These are phyloP conservation scores for Starmerella gropengiesseri DNA, from an alignment of 805 yeast genomes.

Conservation along the genomic window DNA sequence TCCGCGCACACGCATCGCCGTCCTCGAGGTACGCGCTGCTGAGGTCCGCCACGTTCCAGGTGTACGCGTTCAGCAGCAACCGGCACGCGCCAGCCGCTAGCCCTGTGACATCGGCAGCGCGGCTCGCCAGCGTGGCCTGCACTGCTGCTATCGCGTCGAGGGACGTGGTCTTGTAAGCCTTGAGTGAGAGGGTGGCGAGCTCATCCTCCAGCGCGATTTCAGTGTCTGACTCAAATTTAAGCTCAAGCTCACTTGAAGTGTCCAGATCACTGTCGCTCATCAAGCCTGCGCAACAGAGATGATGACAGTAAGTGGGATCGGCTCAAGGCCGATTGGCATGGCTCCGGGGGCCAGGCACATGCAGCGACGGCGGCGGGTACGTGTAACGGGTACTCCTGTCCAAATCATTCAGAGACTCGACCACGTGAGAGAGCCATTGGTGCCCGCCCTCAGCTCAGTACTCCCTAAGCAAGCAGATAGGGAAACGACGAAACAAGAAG, in stretches of 20 bases:
- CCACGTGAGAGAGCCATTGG: too few relatives aligned
- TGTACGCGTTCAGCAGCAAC: conserved; percentile 11
- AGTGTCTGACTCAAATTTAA: conserved; percentile 1
- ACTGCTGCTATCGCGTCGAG: background rate
- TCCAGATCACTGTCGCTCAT: conserved; percentile 6
- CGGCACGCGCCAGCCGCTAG: background rate
- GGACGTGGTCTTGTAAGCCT: background rate
- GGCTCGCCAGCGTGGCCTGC: background rate
- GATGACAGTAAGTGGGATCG: too few relatives aligned
- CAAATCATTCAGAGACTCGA: too few relatives aligned
- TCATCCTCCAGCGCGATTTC: background rate
- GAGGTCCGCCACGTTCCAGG: conserved; percentile 15
- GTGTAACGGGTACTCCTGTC: too few relatives aligned
- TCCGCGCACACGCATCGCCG: conserved; percentile 6
- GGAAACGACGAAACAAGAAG: too few relatives aligned
- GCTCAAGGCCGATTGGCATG: too few relatives aligned
- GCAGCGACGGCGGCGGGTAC: too few relatives aligned
- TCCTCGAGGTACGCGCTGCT: conserved; percentile 7
- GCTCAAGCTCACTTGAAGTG: background rate
- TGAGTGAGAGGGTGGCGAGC: background rate
- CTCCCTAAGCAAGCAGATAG: too few relatives aligned
- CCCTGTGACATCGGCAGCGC: conserved; percentile 12
- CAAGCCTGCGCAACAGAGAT: background rate
- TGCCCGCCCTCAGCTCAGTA: too few relatives aligned
- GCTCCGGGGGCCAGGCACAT: too few relatives aligned